phyloP scores from a whole-genome alignment of 1,284 basidiomycete species.

The Abortiporus biennis region DNA sequence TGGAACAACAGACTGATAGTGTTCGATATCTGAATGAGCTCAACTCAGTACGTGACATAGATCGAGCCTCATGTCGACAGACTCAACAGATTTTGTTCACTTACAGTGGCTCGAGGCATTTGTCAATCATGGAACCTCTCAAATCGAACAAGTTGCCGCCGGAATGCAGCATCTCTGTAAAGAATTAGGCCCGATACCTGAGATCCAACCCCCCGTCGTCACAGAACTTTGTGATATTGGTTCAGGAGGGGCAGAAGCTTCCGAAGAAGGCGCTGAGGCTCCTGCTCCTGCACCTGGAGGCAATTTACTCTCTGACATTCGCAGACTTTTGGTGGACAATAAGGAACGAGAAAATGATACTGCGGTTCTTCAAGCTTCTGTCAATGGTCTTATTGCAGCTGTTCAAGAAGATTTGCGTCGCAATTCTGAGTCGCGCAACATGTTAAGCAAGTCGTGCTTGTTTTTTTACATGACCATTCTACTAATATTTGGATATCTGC shows the following conservation, averaged over 20 bases:
- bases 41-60: conserved; percentile 42
- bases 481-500: conserved; percentile 11
- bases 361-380: conserved; percentile 35
- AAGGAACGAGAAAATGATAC: conserved; percentile 36
- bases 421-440: conserved; percentile 29
- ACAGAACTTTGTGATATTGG: neutral
- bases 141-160: conserved; percentile 57
- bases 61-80: neutral
- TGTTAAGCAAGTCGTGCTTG: conserved; percentile 25
- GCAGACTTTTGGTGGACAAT: conserved; percentile 33
- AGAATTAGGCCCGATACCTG: conserved; percentile 34
- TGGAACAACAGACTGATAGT: conserved; percentile 62
- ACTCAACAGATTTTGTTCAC: conserved; percentile 2
- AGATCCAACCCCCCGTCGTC: conserved; percentile 5
- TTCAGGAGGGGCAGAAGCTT: neutral
- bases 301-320: conserved; percentile 35
- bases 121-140: conserved; percentile 64
- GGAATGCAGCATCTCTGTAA: conserved; percentile 57
- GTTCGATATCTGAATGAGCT: conserved; percentile 71
- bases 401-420: conserved; percentile 31
- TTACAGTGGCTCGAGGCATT: conserved; percentile 80
- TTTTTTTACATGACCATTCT: neutral
- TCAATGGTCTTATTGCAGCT: conserved; percentile 40
- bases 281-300: conserved; percentile 4
- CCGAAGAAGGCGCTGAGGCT: conserved; percentile 11